These are phyloP conservation scores for Ophiostoma montium DNA, from an alignment of 2,329 filamentous ascomycete genomes.

Conservation along the genomic window DNA sequence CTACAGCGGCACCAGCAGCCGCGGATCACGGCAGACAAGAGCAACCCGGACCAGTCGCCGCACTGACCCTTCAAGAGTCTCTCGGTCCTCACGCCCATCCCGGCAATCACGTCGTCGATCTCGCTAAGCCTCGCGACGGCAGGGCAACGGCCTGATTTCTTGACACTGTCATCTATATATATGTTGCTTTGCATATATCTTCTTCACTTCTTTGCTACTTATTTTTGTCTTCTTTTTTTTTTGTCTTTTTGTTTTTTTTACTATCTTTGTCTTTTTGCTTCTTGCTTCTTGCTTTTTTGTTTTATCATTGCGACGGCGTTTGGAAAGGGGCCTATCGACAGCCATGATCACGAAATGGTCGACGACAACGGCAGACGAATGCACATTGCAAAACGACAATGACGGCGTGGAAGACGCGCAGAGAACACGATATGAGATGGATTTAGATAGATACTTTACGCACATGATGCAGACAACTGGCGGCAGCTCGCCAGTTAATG, in stretches of 20 bases:
- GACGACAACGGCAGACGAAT: not conserved
- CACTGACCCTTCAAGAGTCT: conserved; percentile 18
- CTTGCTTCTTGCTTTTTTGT: conserved; percentile 1
- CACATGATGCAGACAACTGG: no score
- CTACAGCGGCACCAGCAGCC: conserved; percentile 29
- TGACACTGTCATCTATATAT: not conserved
- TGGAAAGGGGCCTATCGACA: not conserved
- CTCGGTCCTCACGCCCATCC: conserved; percentile 13
- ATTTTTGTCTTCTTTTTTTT: not conserved
- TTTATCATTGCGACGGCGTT: conserved; percentile 10
- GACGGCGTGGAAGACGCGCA: not conserved
- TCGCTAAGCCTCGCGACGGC: conserved; percentile 4
- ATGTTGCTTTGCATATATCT: not conserved
- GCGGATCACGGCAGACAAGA: conserved; percentile 14
- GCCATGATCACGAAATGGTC: not conserved
- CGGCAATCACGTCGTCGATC: conserved; percentile 2
- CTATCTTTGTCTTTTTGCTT: not conserved
- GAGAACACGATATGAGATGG: not conserved
- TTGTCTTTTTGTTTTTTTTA: not conserved
- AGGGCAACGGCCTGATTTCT: not conserved
- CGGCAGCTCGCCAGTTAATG: no score
- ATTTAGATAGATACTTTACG: not conserved
- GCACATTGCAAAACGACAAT: not conserved
- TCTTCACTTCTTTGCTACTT: conserved; percentile 1
- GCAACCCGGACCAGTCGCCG: conserved; percentile 14